phyloP scores from a whole-genome alignment of 2,329 filamentous ascomycete species.

The Aspergillus texensis region DNA sequence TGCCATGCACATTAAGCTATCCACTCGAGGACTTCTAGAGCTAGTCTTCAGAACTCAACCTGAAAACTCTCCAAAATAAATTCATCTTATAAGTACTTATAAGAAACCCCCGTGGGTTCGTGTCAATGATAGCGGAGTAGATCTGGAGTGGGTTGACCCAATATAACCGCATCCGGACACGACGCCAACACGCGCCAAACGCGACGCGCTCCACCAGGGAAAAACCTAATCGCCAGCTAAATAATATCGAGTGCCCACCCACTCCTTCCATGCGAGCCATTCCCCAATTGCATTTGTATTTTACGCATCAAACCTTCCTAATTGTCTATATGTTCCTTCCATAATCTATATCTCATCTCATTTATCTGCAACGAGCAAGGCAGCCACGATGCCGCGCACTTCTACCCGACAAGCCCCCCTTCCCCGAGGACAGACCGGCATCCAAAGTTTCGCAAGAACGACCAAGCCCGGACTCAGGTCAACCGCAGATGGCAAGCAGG shows the following conservation, averaged over 20 bases:
- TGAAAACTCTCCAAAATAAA: not conserved
- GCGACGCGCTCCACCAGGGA: constrained; percentile 19
- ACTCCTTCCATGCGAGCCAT: constrained; percentile 10
- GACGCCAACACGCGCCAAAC: constrained; percentile 22
- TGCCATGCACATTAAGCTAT: not conserved
- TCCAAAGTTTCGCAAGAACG: constrained; percentile 48
- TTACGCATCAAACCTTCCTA: constrained; percentile 10
- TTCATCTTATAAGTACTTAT: not conserved
- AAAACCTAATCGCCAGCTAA: constrained; percentile 13
- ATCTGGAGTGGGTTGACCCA: not conserved
- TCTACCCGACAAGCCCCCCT: constrained; percentile 34
- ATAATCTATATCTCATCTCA: constrained; percentile 15
- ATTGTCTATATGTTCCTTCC: constrained; percentile 13
- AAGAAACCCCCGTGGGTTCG: not conserved
- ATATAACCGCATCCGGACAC: constrained; percentile 20
- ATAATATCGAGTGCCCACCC: not conserved
- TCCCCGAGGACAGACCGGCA: constrained; percentile 41
- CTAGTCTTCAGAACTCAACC: not conserved
- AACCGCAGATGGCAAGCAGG: constrained; percentile 35
- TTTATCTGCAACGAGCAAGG: constrained; percentile 15
- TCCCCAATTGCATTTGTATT: constrained; percentile 10
- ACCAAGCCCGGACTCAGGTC: constrained; percentile 41
- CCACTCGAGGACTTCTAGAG: not conserved
- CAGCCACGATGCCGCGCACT: constrained; percentile 35
- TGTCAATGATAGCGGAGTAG: not conserved